Conservation (phyloP, 2,329 filamentous ascomycete genomes). For the Diplodia scrobiculata region DNA sequence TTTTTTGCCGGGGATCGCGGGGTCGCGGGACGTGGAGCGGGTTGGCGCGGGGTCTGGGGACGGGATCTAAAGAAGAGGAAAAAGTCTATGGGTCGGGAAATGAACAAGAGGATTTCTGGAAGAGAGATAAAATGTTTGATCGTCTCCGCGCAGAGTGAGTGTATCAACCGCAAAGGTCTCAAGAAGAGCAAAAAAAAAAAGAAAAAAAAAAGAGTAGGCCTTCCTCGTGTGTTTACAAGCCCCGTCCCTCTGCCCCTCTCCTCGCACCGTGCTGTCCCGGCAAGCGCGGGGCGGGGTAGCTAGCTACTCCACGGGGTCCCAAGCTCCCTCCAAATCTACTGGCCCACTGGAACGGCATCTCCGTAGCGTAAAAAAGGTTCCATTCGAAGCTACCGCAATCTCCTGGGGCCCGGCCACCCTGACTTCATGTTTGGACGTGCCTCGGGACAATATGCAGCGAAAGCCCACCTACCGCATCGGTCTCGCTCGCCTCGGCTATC, state of each 20-base stretch:
- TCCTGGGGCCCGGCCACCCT: too few relatives aligned
- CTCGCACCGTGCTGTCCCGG: conserved; percentile 21
- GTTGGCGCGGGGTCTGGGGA: conserved; percentile 8
- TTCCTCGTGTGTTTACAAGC: neutral
- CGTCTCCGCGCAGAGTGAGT: neutral
- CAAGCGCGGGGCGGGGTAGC: neutral
- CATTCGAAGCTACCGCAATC: neutral
- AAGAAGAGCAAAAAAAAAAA: neutral
- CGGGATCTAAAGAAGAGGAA: neutral
- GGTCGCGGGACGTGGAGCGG: neutral
- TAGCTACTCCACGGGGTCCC: neutral
- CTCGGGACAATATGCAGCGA: conserved; percentile 22
- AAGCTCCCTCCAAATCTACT: neutral
- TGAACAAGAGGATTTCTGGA: neutral
- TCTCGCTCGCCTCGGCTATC: neutral
- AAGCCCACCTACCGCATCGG: neutral
- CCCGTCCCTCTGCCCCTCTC: neutral
- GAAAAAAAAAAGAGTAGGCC: neutral
- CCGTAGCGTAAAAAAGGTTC: neutral
- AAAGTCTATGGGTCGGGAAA: neutral
- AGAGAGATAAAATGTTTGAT: neutral
- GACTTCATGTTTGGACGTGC: neutral
- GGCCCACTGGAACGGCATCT: neutral
- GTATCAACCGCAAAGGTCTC: neutral
- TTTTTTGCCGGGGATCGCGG: neutral